Evolutionary conservation across 768 basidiomycete species (phyloP).

Genomic region (Termitomyces sp.): DNA sequence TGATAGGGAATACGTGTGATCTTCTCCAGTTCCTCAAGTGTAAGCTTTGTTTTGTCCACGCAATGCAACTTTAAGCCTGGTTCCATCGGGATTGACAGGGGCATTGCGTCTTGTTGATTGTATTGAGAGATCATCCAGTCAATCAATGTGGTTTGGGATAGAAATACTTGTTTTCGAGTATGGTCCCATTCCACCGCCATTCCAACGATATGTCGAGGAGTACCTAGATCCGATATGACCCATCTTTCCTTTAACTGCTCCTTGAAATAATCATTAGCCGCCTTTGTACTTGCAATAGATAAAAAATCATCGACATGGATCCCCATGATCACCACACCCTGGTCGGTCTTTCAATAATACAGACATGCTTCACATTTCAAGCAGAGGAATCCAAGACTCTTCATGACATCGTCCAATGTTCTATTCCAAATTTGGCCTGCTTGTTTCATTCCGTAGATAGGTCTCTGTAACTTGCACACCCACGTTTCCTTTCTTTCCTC

Average conservation of each 20-base stretch:
- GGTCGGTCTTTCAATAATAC: neutral
- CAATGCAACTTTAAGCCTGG: neutral
- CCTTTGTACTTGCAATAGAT: neutral
- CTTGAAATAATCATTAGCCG: neutral
- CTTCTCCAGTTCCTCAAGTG: neutral
- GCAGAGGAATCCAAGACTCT: neutral
- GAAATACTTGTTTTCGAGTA: too few species aligned
- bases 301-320: neutral
- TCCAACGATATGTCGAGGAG: neutral
- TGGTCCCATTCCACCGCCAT: neutral
- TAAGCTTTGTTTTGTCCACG: neutral
- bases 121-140: neutral
- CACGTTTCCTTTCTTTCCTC: neutral
- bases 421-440: neutral
- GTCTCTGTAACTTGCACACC: neutral
- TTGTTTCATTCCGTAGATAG: neutral
- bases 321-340: neutral
- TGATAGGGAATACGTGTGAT: neutral
- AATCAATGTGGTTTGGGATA: too few species aligned
- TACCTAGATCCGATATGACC: neutral
- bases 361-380: neutral
- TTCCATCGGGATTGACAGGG: neutral
- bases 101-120: neutral
- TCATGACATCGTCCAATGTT: neutral
- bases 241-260: neutral